These are phyloP conservation scores for Henningerozyma blattae DNA, from an alignment of 805 yeast genomes.

Conservation along the genomic window DNA sequence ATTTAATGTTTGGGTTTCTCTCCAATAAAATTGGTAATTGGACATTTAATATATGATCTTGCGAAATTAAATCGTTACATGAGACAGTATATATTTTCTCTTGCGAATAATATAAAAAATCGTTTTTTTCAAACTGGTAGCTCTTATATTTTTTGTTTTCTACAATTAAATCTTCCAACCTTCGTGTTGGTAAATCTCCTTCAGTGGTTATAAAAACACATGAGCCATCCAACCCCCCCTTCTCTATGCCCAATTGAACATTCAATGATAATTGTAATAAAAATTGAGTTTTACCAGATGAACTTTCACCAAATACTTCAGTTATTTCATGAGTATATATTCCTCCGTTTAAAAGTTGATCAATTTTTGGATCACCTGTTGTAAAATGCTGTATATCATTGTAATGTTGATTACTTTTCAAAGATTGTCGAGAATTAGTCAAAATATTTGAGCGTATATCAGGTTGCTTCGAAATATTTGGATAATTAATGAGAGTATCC, in stretches of 20 bases:
- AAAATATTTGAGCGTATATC: too few relatives aligned
- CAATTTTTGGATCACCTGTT: slow-evolving; percentile 42
- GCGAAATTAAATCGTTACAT: slow-evolving; percentile 58
- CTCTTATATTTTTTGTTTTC: slow-evolving; percentile 26
- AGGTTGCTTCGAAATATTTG: not conserved
- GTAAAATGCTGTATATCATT: too few relatives aligned
- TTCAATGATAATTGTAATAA: slow-evolving; percentile 52
- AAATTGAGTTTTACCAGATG: slow-evolving; percentile 79
- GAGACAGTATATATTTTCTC: slow-evolving; percentile 38
- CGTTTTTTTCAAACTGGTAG: too few relatives aligned
- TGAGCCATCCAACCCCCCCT: slow-evolving; percentile 38
- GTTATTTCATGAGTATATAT: slow-evolving; percentile 43
- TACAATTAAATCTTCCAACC: slow-evolving; percentile 41
- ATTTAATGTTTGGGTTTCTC: slow-evolving; percentile 29
- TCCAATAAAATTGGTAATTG: slow-evolving; percentile 52
- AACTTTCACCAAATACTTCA: slow-evolving; percentile 76
- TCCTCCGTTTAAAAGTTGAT: slow-evolving; percentile 43
- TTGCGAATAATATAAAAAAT: too few relatives aligned
- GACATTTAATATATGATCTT: slow-evolving; percentile 57
- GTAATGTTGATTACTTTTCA: too few relatives aligned
- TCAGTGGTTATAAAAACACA: slow-evolving; percentile 78
- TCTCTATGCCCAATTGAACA: slow-evolving; percentile 37
- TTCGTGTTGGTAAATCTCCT: slow-evolving; percentile 50
- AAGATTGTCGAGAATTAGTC: not conserved
- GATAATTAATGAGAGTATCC: not conserved